Conservation (phyloP, 495 filamentous ascomycete species). For the Podospora comata region DNA sequence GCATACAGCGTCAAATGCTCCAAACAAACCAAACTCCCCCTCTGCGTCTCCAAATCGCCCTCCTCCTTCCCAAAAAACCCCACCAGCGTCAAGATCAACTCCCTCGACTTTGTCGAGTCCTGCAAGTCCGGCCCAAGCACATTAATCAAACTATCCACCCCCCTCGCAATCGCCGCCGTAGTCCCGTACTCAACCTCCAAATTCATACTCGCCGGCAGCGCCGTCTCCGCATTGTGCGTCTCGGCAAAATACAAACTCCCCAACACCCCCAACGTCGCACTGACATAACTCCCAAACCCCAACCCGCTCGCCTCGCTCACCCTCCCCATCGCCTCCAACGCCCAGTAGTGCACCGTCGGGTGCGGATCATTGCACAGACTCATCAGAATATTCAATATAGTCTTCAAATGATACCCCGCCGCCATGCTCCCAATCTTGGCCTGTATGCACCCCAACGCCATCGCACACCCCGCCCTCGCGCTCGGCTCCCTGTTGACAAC, state of each 20-base stretch:
- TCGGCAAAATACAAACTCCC: constrained; percentile 89
- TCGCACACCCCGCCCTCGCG: constrained; percentile 87
- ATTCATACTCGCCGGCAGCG: constrained; percentile 77
- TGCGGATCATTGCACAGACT: constrained; percentile 95
- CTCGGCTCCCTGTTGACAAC: constrained; percentile 90
- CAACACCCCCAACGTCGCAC: constrained; percentile 86
- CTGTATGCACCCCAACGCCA: constrained; percentile 90
- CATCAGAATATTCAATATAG: constrained; percentile 91
- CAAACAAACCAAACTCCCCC: constrained; percentile 75
- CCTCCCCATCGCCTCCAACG: constrained; percentile 79
- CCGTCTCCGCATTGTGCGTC: constrained; percentile 82
- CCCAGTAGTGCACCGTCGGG: constrained; percentile 93
- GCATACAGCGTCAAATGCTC: constrained; percentile 94
- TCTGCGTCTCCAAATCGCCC: constrained; percentile 60
- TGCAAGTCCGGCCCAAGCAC: constrained; percentile 94
- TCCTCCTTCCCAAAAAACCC: constrained; percentile 79
- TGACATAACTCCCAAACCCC: constrained; percentile 85
- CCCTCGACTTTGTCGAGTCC: constrained; percentile 85
- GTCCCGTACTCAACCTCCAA: constrained; percentile 79
- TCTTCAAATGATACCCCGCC: constrained; percentile 94
- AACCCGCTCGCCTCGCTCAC: constrained; percentile 91
- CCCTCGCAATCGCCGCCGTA: constrained; percentile 75
- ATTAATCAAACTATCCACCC: constrained; percentile 93
- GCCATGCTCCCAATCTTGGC: constrained; percentile 97
- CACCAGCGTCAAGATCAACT: constrained; percentile 84